Percentiles rank a stretch among this genome's conserved stretches.
phyloP scores from a whole-genome alignment of 1,139 yeast genomes.

The Williopsis jadinii region DNA sequence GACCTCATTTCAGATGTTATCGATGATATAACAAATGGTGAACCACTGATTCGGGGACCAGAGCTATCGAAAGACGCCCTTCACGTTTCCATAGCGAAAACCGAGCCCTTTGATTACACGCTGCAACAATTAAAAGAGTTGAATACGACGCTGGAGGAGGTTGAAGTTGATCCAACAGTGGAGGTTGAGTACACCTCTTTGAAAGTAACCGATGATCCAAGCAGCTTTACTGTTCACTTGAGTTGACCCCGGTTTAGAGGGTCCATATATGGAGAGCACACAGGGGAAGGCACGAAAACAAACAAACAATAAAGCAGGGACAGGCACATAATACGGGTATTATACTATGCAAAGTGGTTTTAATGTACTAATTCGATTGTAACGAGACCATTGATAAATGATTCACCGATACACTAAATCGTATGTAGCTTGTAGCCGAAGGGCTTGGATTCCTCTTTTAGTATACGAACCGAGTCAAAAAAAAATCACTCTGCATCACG shows the following conservation, averaged over 20 bases:
- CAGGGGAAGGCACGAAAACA: no score
- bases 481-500: no score
- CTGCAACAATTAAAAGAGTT: slow-evolving; percentile 3
- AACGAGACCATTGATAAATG: no score
- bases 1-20: slow-evolving; percentile 3
- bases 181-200: slow-evolving; percentile 3
- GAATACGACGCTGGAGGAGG: slow-evolving; percentile 1
- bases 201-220: slow-evolving; percentile 4
- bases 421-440: no score
- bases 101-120: slow-evolving; percentile 1
- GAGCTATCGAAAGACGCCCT: slow-evolving; percentile 1
- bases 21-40: not conserved
- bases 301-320: no score
- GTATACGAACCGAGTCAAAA: no score
- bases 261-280: no score
- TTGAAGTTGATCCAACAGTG: slow-evolving; percentile 2
- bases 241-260: not conserved
- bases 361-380: no score
- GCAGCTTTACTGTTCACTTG: slow-evolving; percentile 1
- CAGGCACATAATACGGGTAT: no score
- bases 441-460: no score
- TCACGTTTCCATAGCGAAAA: slow-evolving; percentile 13
- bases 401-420: no score
- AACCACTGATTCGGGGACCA: slow-evolving; percentile 2
- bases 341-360: no score